phyloP scores from a whole-genome alignment of 768 basidiomycete genomes.

The Amyloporia xantha region DNA sequence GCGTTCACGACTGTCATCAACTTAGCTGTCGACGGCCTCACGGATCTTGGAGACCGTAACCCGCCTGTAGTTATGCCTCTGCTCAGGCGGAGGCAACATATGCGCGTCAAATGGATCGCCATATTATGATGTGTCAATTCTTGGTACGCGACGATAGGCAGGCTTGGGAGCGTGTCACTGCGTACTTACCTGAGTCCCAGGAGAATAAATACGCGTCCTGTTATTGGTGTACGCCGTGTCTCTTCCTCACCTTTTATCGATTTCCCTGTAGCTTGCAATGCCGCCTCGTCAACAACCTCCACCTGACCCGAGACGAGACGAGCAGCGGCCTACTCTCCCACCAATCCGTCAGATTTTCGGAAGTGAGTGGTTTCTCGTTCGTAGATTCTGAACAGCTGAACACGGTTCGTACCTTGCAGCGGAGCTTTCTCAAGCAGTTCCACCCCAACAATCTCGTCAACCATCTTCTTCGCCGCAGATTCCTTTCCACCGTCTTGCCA shows the following conservation, averaged over 20 bases:
- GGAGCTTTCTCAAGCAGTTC: slow-evolving; percentile 21
- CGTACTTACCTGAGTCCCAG: neutral
- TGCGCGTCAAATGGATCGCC: slow-evolving; percentile 7
- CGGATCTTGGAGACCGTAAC: slow-evolving; percentile 15
- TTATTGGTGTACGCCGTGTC: neutral
- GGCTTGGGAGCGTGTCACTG: neutral
- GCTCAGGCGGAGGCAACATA: slow-evolving; percentile 9
- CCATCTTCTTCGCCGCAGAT: slow-evolving; percentile 19
- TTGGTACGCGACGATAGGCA: neutral
- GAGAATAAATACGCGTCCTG: neutral
- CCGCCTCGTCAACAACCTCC: slow-evolving; percentile 18
- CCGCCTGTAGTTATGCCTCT: slow-evolving; percentile 9
- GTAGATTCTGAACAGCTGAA: neutral
- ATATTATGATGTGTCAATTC: slow-evolving; percentile 1
- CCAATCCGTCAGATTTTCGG: slow-evolving; percentile 65
- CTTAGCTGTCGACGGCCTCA: slow-evolving; percentile 12
- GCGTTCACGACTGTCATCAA: slow-evolving; percentile 19
- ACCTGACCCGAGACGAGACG: slow-evolving; percentile 15
- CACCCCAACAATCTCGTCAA: slow-evolving; percentile 16
- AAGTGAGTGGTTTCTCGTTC: slow-evolving; percentile 32
- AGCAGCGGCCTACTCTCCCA: slow-evolving; percentile 56
- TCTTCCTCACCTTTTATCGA: neutral
- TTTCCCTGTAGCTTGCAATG: slow-evolving; percentile 11
- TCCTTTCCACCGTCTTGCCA: slow-evolving; percentile 13
- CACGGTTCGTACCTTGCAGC: slow-evolving; percentile 4